phyloP scores from a whole-genome alignment of 805 yeast species.

The Citeromyces matritensis region DNA sequence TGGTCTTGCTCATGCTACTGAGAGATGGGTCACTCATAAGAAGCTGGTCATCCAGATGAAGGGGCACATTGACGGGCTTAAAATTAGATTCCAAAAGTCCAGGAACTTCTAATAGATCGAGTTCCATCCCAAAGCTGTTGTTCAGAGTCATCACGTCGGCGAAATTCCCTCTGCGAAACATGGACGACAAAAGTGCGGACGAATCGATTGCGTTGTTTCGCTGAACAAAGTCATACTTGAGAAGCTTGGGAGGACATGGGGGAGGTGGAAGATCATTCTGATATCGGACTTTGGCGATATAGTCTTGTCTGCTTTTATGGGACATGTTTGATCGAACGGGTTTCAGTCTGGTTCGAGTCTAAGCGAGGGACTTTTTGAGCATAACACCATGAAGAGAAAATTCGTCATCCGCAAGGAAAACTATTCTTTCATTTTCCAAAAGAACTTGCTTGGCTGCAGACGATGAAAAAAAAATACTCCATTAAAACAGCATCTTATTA shows the following conservation, averaged over 20 bases:
- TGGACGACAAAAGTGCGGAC: slow-evolving; percentile 46
- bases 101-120: slow-evolving; percentile 55
- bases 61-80: slow-evolving; percentile 12
- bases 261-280: slow-evolving; percentile 88
- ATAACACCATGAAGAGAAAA: too few relatives aligned
- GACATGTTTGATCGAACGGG: slow-evolving; percentile 3
- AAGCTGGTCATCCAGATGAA: slow-evolving; percentile 68
- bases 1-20: slow-evolving; percentile 23
- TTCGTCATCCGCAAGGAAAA: too few relatives aligned
- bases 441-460: too few relatives aligned
- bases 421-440: too few relatives aligned
- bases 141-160: slow-evolving; percentile 43
- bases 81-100: slow-evolving; percentile 43
- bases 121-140: slow-evolving; percentile 57
- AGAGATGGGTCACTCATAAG: slow-evolving; percentile 67
- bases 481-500: too few relatives aligned
- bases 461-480: too few relatives aligned
- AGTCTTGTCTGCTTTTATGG: slow-evolving; percentile 38
- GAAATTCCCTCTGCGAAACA: slow-evolving; percentile 64
- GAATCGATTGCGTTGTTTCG: slow-evolving; percentile 28
- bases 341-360: too few relatives aligned
- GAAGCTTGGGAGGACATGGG: slow-evolving; percentile 74
- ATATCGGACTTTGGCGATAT: slow-evolving; percentile 71
- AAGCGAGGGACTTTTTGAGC: too few relatives aligned
- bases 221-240: slow-evolving; percentile 28